Conservation (phyloP, 495 filamentous ascomycete genomes). For the Penicillium macrosclerotiorum region DNA sequence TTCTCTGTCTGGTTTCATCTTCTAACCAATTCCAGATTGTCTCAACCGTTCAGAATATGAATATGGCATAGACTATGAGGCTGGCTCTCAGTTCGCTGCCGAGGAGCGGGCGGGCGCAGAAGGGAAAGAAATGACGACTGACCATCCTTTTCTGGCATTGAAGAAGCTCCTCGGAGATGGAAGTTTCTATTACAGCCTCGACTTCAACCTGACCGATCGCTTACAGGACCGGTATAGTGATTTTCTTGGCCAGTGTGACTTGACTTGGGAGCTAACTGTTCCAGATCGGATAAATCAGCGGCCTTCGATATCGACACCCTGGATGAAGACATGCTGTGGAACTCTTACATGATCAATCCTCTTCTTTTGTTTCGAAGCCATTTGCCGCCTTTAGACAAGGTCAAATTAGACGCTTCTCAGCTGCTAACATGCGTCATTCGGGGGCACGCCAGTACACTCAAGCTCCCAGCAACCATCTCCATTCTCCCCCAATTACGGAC, state of each 20-base stretch:
- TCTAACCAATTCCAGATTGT: constrained; percentile 56
- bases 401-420: constrained; percentile 74
- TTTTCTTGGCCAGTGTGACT: constrained; percentile 23
- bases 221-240: constrained; percentile 78
- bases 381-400: constrained; percentile 67
- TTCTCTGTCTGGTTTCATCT: background rate
- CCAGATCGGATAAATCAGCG: constrained; percentile 47
- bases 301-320: constrained; percentile 79
- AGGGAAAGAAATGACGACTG: constrained; percentile 62
- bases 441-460: constrained; percentile 82
- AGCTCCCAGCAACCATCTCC: constrained; percentile 66
- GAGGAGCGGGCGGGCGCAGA: constrained; percentile 58
- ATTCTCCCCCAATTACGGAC: constrained; percentile 46
- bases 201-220: constrained; percentile 94
- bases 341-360: constrained; percentile 94
- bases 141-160: constrained; percentile 85
- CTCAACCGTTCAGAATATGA: constrained; percentile 83
- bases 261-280: constrained; percentile 43
- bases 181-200: constrained; percentile 96
- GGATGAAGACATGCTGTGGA: constrained; percentile 92
- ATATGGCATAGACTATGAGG: constrained; percentile 62
- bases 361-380: constrained; percentile 84
- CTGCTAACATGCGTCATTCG: constrained; percentile 92
- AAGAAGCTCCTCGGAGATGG: constrained; percentile 91
- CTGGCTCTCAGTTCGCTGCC: constrained; percentile 45